phyloP scores from a whole-genome alignment of 2,329 filamentous ascomycete genomes.

The Stachybotrys elegans region DNA sequence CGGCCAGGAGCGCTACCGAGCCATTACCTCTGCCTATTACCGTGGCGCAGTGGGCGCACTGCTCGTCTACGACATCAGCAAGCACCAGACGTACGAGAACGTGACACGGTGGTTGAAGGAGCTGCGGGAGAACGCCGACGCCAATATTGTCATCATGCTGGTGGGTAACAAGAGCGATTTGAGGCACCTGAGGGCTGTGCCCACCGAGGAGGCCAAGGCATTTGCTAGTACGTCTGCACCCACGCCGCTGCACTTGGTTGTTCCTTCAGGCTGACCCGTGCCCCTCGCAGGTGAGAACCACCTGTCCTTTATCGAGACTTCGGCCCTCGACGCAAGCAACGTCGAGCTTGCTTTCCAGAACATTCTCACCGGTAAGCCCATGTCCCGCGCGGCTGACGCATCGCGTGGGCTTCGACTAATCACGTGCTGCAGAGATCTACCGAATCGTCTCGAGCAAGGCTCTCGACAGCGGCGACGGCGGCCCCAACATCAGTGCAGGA shows the following conservation, averaged over 20 bases:
- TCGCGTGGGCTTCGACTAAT: constrained; percentile 8
- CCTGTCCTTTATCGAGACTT: constrained; percentile 98
- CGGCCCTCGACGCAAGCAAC: constrained; percentile 96
- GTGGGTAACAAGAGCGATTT: constrained; percentile 99
- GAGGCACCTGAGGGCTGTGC: constrained; percentile 93
- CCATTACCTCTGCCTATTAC: constrained; percentile 99
- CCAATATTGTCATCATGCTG: constrained; percentile 99
- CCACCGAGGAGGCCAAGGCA: constrained; percentile 94
- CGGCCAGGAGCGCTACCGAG: constrained; percentile 96
- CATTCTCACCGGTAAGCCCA: constrained; percentile 82
- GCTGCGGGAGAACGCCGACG: constrained; percentile 93
- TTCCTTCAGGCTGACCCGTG: not conserved
- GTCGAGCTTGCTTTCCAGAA: constrained; percentile 99
- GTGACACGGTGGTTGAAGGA: constrained; percentile 99
- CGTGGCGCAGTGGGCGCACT: constrained; percentile 94
- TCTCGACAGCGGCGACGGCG: constrained; percentile 80
- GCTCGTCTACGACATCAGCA: constrained; percentile 99
- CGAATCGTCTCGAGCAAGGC: constrained; percentile 98
- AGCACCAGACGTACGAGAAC: constrained; percentile 99
- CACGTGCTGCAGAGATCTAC: constrained; percentile 77
- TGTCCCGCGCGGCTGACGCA: not conserved
- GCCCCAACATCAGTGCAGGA: constrained; percentile 72
- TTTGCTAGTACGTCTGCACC: constrained; percentile 74
- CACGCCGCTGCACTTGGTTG: not conserved
- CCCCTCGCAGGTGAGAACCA: constrained; percentile 80